Evolutionary conservation across 345 rosid species (phyloP).

Genomic region (Acer yangbiense): DNA sequence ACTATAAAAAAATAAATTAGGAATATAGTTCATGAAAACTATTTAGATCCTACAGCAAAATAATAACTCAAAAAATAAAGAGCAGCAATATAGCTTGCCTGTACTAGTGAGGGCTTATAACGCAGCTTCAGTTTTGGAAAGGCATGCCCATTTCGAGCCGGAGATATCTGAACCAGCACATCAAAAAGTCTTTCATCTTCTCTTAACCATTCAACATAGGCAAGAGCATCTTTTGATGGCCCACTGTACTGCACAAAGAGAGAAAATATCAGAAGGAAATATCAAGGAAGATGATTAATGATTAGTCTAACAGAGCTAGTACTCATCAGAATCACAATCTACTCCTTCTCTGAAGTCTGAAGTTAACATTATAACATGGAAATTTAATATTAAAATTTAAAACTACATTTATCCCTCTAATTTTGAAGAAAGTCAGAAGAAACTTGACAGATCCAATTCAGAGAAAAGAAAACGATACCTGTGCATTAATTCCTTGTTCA

Average conservation of each 20-base stretch:
- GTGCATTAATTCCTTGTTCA: conserved; percentile 94
- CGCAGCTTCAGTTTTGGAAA: conserved; percentile 87
- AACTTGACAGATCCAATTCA: not conserved
- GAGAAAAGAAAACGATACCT: conserved; percentile 48
- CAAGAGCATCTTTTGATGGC: conserved; percentile 71
- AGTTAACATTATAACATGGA: no score
- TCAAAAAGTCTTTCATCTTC: conserved; percentile 67
- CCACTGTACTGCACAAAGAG: conserved; percentile 85
- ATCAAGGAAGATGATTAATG: not conserved
- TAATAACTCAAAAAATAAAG: not conserved
- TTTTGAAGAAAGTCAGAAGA: no score
- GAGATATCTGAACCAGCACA: conserved; percentile 82
- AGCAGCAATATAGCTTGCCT: conserved; percentile 48
- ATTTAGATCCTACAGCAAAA: not conserved
- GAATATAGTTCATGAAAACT: no score
- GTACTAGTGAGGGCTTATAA: conserved; percentile 85
- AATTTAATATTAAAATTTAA: not conserved
- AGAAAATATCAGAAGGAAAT: conserved; percentile 16
- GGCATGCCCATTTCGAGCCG: conserved; percentile 73
- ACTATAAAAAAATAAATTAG: no score
- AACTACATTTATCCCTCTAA: not conserved
- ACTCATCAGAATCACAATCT: no score
- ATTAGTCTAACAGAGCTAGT: not conserved
- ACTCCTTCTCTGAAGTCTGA: no score
- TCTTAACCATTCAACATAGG: conserved; percentile 81